Evolutionary conservation across 1,284 basidiomycete genomes (phyloP).

Genomic region (Gomphus bonarii): DNA sequence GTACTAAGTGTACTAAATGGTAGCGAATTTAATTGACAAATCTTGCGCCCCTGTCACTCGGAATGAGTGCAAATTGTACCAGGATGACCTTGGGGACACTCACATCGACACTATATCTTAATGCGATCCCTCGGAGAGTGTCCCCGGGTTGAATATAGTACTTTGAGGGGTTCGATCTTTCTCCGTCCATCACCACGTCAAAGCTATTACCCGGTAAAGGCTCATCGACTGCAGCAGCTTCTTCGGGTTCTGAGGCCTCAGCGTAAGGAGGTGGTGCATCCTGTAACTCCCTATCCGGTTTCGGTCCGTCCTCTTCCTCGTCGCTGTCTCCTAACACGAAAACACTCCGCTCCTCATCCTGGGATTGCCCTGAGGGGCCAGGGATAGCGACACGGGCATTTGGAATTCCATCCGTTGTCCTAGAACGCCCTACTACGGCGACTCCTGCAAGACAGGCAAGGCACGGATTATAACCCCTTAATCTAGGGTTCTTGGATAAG

Average conservation of each 20-base stretch:
- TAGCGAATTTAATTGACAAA: conserved; percentile 57
- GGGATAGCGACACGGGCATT: conserved; percentile 1
- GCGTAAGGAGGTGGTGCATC: conserved; percentile 6
- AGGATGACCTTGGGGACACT: conserved; percentile 19
- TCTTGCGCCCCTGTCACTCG: conserved; percentile 34
- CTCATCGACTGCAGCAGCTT: conserved; percentile 14
- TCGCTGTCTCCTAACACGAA: conserved; percentile 57
- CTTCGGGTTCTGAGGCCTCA: background rate
- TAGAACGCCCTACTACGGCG: conserved; percentile 27
- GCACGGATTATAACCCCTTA: conserved; percentile 54
- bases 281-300: conserved; percentile 1
- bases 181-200: background rate
- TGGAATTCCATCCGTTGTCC: conserved; percentile 11
- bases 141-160: conserved; percentile 53
- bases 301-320: conserved; percentile 34
- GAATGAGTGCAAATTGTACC: background rate
- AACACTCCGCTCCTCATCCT: conserved; percentile 38
- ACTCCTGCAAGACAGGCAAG: conserved; percentile 51
- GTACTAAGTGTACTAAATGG: conserved; percentile 55
- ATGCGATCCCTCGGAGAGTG: conserved; percentile 55
- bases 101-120: conserved; percentile 53
- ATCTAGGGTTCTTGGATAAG: conserved; percentile 41
- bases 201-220: background rate
- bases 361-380: background rate
- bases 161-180: conserved; percentile 21